Conservation (phyloP, 2,329 filamentous ascomycete genomes). For the Ambrosiella cleistominuta region DNA sequence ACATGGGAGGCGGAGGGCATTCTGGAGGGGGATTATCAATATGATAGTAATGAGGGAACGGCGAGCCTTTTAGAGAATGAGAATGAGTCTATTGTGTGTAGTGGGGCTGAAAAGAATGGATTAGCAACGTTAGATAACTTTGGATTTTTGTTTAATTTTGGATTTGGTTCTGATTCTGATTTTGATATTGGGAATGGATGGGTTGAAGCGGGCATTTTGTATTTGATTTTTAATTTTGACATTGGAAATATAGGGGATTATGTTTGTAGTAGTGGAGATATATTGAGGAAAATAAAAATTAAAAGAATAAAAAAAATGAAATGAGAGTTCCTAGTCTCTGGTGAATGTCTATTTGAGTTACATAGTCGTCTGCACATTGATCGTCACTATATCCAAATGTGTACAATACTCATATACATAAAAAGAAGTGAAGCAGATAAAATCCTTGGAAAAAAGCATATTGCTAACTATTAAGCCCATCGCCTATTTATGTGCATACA, state of each 20-base stretch:
- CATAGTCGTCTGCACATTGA: not conserved
- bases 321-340: not conserved
- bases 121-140: not conserved
- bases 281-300: not conserved
- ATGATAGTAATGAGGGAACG: not conserved
- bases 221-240: not conserved
- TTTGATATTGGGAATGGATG: not conserved
- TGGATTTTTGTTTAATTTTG: not conserved
- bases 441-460: too few species aligned
- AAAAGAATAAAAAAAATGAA: not conserved
- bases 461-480: too few species aligned
- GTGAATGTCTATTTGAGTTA: not conserved
- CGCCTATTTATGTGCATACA: too few species aligned
- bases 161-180: not conserved
- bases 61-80: not conserved
- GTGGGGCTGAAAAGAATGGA: not conserved
- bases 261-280: not conserved
- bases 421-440: too few species aligned
- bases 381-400: not conserved
- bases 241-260: not conserved
- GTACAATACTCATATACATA: too few species aligned
- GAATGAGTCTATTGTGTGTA: not conserved
- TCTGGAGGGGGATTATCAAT: not conserved
- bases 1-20: not conserved
- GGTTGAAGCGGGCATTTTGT: not conserved